A percentile compares a stretch with the other conserved stretches of the same genome.
Evolutionary conservation across 768 basidiomycete genomes (phyloP).

Genomic region (Phlebiopsis gigantea): DNA sequence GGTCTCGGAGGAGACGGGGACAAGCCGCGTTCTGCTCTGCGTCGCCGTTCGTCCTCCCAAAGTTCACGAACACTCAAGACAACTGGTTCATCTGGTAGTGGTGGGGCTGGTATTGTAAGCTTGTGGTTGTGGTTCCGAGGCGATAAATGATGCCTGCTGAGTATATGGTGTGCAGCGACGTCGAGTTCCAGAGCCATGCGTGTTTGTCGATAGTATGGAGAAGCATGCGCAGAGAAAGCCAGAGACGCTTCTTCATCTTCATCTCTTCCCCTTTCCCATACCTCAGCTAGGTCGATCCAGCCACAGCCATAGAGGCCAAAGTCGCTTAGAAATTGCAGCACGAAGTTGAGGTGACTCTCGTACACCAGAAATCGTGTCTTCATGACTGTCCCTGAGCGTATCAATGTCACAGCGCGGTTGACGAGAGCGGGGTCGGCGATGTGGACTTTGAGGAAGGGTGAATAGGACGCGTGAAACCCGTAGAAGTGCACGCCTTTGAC

Average conservation of each 20-base stretch:
- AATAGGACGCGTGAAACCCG: constrained; percentile 82
- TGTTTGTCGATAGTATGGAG: constrained; percentile 62
- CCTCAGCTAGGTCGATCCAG: constrained; percentile 70
- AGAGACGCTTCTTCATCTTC: constrained; percentile 24
- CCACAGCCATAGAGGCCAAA: constrained; percentile 94
- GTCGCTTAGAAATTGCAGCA: constrained; percentile 91
- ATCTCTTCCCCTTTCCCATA: constrained; percentile 48
- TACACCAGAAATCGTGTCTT: constrained; percentile 71
- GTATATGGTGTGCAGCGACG: constrained; percentile 71
- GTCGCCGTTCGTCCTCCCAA: constrained; percentile 92
- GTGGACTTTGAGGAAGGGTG: constrained; percentile 85
- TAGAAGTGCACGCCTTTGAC: constrained; percentile 97
- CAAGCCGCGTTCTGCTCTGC: constrained; percentile 63
- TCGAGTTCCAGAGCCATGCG: constrained; percentile 81
- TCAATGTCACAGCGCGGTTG: constrained; percentile 65
- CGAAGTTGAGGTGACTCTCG: constrained; percentile 87
- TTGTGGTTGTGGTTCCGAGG: constrained; percentile 67
- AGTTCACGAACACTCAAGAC: constrained; percentile 88
- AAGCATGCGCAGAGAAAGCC: constrained; percentile 20
- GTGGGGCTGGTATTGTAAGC: constrained; percentile 51
- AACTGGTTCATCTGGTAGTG: constrained; percentile 59
- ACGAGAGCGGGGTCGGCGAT: constrained; percentile 66
- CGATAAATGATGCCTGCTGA: constrained; percentile 68
- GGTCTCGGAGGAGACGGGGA: constrained; percentile 71
- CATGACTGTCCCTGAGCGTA: constrained; percentile 83